A percentile compares a stretch with the other conserved stretches of the same genome.
These are phyloP conservation scores for Suillus plorans DNA, from an alignment of 768 basidiomycete genomes.

Conservation along the genomic window DNA sequence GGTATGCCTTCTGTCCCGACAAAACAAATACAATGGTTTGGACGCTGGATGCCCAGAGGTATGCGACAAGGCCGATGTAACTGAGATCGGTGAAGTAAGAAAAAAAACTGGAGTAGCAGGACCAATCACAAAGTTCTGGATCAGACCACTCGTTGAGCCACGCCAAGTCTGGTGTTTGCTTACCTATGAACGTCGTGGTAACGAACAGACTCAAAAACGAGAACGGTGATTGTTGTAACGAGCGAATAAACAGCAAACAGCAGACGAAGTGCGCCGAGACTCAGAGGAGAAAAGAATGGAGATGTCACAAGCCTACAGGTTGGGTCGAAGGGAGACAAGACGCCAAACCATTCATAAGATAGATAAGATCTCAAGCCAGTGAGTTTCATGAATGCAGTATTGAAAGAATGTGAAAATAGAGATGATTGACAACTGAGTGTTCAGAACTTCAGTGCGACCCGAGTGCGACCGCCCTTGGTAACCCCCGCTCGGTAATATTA, in stretches of 20 bases:
- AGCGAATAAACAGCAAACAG: constrained; percentile 53
- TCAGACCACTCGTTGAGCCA: background rate
- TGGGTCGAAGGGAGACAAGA: constrained; percentile 41
- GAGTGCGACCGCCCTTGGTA: too few species aligned
- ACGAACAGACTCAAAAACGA: constrained; percentile 28
- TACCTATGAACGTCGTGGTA: constrained; percentile 28
- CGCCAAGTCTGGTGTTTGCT: constrained; percentile 27
- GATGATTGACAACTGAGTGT: background rate
- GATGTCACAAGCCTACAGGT: constrained; percentile 40
- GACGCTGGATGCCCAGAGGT: constrained; percentile 57
- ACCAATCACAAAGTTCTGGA: background rate
- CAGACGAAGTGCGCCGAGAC: constrained; percentile 46
- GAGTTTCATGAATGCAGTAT: constrained; percentile 10
- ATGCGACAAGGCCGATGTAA: constrained; percentile 60
- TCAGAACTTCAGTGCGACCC: too few species aligned
- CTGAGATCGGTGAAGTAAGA: constrained; percentile 66
- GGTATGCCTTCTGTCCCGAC: constrained; percentile 40
- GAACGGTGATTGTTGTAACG: constrained; percentile 36
- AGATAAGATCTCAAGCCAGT: constrained; percentile 7
- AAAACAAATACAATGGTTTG: constrained; percentile 49
- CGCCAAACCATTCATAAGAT: constrained; percentile 30
- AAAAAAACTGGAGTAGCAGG: constrained; percentile 44
- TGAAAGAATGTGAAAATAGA: background rate
- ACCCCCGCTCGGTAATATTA: background rate
- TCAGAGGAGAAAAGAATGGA: constrained; percentile 38